A percentile compares a stretch with the other conserved stretches of the same genome.
Conservation (phyloP, 2,329 filamentous ascomycete genomes). For the Zymoseptoria brevis region DNA sequence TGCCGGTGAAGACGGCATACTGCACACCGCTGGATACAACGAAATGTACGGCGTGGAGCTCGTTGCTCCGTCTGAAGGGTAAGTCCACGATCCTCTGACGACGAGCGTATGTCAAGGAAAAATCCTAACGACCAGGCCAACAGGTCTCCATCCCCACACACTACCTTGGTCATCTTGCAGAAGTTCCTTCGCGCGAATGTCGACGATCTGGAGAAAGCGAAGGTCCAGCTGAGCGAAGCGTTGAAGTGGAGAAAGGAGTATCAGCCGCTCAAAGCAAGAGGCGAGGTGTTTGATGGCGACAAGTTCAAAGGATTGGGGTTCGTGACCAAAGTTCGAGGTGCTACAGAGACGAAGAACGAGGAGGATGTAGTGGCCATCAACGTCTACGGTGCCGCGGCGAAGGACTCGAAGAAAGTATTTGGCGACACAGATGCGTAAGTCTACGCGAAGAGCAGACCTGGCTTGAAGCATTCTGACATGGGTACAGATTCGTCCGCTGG, state of each 20-base stretch:
- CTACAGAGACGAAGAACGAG: conserved; percentile 44
- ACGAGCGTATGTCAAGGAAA: not conserved
- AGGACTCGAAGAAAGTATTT: conserved; percentile 73
- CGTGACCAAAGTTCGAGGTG: conserved; percentile 60
- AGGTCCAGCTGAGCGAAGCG: conserved; percentile 69
- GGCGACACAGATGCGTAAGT: conserved; percentile 71
- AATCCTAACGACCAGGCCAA: conserved; percentile 10
- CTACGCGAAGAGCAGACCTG: not conserved
- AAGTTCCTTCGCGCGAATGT: conserved; percentile 92
- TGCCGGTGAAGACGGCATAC: conserved; percentile 39
- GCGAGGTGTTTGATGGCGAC: conserved; percentile 52
- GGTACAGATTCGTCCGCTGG: conserved; percentile 73
- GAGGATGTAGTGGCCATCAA: conserved; percentile 80
- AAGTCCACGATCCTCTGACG: conserved; percentile 1
- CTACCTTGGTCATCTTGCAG: conserved; percentile 76
- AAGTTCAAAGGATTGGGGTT: conserved; percentile 78
- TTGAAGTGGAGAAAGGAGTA: conserved; percentile 75
- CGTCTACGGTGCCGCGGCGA: conserved; percentile 77
- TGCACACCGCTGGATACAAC: conserved; percentile 50
- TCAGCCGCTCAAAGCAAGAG: conserved; percentile 59
- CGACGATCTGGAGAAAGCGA: conserved; percentile 63
- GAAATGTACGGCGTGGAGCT: conserved; percentile 87
- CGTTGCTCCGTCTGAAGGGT: conserved; percentile 20
- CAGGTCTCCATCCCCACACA: conserved; percentile 46
- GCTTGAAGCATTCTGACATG: not conserved